Evolutionary conservation across 257 asterid genomes (phyloP).

Genomic region (Ajuga chamaepitys): DNA sequence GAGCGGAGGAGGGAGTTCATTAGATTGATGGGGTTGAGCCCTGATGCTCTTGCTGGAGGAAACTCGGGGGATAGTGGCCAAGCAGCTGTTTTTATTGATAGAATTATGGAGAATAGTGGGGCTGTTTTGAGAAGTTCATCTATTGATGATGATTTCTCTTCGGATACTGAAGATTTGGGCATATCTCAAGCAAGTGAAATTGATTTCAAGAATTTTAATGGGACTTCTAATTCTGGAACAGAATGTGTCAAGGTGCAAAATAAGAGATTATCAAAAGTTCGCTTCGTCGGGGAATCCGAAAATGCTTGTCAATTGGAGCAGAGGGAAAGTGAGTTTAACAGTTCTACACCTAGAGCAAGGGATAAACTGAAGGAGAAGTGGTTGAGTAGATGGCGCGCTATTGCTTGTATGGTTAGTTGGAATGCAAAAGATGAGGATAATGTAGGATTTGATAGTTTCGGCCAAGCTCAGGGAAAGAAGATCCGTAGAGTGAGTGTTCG

Average conservation of each 20-base stretch:
- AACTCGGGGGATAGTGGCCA: constrained; percentile 5
- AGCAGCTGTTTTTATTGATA: constrained; percentile 19
- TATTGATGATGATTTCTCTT: constrained; percentile 38
- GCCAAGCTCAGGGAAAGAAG: constrained; percentile 24
- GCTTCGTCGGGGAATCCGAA: constrained; percentile 17
- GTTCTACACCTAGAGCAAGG: constrained; percentile 18
- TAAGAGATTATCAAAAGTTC: constrained; percentile 17
- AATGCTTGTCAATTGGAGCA: constrained; percentile 9
- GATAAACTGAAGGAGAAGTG: constrained; percentile 40
- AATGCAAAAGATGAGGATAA: constrained; percentile 22
- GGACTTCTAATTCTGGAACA: constrained; percentile 21
- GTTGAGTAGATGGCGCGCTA: constrained; percentile 48
- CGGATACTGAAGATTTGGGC: constrained; percentile 30
- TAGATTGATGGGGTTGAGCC: constrained; percentile 42
- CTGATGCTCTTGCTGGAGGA: constrained; percentile 18
- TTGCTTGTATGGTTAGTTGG: constrained; percentile 36
- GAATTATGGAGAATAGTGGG: constrained; percentile 41
- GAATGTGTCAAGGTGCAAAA: constrained; percentile 20
- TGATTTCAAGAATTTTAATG: constrained; percentile 14
- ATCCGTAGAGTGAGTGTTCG: constrained; percentile 57
- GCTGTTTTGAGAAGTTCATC: constrained; percentile 47
- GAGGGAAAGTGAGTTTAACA: constrained; percentile 24
- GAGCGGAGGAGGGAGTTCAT: constrained; percentile 64
- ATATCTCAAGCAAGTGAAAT: constrained; percentile 9
- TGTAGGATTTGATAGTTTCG: constrained; percentile 7